Evolutionary conservation across 805 yeast genomes (phyloP).

Genomic region (Metschnikowia similis): DNA sequence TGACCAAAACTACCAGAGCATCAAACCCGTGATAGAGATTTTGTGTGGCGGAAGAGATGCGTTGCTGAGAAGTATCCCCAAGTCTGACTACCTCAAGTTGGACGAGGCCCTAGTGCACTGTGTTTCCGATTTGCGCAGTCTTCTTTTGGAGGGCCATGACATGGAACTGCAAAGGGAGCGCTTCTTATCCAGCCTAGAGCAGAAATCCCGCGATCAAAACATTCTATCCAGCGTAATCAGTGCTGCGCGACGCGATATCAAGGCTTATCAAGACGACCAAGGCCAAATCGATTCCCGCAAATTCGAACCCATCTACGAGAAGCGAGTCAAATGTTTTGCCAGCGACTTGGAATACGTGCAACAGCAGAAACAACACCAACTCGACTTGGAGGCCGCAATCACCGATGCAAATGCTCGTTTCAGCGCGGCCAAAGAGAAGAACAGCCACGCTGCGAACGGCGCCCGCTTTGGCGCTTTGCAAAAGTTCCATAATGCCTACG

Average conservation of each 20-base stretch:
- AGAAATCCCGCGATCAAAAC: slow-evolving; percentile 43
- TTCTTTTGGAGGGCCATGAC: slow-evolving; percentile 24
- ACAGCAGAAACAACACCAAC: slow-evolving; percentile 28
- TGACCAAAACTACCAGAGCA: slow-evolving; percentile 40
- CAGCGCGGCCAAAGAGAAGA: slow-evolving; percentile 3
- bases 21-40: slow-evolving; percentile 43
- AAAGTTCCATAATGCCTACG: slow-evolving; percentile 45
- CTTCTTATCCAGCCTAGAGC: slow-evolving; percentile 39
- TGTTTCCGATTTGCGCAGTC: slow-evolving; percentile 34
- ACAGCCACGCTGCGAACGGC: slow-evolving; percentile 19
- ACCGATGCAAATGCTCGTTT: slow-evolving; percentile 14
- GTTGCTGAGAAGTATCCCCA: slow-evolving; percentile 37
- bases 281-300: slow-evolving; percentile 25
- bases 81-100: slow-evolving; percentile 30
- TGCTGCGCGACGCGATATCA: slow-evolving; percentile 33
- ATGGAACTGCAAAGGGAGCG: slow-evolving; percentile 35
- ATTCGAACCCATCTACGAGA: slow-evolving; percentile 36
- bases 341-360: slow-evolving; percentile 48
- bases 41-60: slow-evolving; percentile 38
- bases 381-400: slow-evolving; percentile 15
- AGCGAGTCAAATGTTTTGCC: slow-evolving; percentile 45
- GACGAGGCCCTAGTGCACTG: slow-evolving; percentile 28
- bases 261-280: slow-evolving; percentile 11
- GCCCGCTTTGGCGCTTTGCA: slow-evolving; percentile 50
- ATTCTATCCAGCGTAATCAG: slow-evolving; percentile 52